phyloP scores from a whole-genome alignment of 805 yeast genomes.

The Pichia paraexigua region DNA sequence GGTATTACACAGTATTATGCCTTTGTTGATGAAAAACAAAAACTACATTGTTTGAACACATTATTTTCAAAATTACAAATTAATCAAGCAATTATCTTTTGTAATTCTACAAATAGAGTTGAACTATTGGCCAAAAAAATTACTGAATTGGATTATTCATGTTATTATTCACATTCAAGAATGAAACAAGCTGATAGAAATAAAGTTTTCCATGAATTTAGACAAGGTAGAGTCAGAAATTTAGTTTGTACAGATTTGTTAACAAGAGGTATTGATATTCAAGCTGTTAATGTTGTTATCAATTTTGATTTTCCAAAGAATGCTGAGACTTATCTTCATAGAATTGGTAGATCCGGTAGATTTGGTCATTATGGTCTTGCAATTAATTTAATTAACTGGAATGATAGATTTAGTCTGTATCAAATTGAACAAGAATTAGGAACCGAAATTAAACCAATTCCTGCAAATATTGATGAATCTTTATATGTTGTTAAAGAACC shows the following conservation, averaged over 20 bases:
- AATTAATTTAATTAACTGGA: constrained; percentile 92
- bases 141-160: constrained; percentile 92
- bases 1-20: constrained; percentile 98
- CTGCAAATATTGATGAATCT: constrained; percentile 81
- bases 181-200: constrained; percentile 98
- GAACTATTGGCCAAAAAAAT: constrained; percentile 93
- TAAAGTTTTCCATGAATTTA: constrained; percentile 96
- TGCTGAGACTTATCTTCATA: constrained; percentile 94
- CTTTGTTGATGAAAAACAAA: constrained; percentile 95
- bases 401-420: constrained; percentile 87
- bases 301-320: constrained; percentile 98
- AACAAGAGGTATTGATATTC: constrained; percentile 98
- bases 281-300: constrained; percentile 96
- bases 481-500: constrained; percentile 81
- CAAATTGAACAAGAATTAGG: constrained; percentile 96
- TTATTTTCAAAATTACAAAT: constrained; percentile 89
- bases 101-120: constrained; percentile 94
- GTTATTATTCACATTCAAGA: constrained; percentile 93
- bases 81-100: constrained; percentile 93
- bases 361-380: constrained; percentile 98
- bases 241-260: constrained; percentile 93
- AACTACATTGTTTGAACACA: constrained; percentile 91
- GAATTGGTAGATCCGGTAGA: constrained; percentile 99
- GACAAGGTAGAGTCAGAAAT: constrained; percentile 96
- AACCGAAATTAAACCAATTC: constrained; percentile 95